Base-by-base conservation (phyloP, 306 rosid genomes). In the Geum urbanum region DNA sequence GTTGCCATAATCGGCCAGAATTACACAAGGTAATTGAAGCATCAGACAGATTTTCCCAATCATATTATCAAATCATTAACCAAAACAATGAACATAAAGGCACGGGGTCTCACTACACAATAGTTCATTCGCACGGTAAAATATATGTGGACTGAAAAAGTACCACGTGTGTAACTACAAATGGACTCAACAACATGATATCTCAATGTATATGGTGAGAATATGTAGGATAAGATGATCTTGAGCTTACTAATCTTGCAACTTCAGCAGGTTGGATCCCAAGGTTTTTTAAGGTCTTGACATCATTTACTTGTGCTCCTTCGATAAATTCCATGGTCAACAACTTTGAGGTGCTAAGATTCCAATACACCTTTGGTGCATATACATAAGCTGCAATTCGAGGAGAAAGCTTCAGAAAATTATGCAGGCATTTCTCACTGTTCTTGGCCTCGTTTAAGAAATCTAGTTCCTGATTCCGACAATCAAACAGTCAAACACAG, bases 261-360 rank as follows among this genome's bases (percentile, higher is more conserved):
- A 94, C 97, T 80, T 88, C 98, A 46, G 74, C 84, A 1, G 90
- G 96, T 61, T 50, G 85, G 59, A 94, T 52, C 53, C 95, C 97
- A 53, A 94, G 97, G 70, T 70, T 82, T 67, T 37, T 74, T 8
- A 94, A 87, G 60, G 85, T 24, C 82, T 78, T 86, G 46, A 88
- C 89, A 80, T 94, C 97, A 84, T 79, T 85, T 83, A 94, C 70
- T 67, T 88, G 81, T 57, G 84, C 95, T 62, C 98, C 97, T 49
- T 94, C 97, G 55, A 94, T 91, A 77, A 73, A 94, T 82, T 94
- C 98, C 98, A 94, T 94, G 44, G 97, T 94, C 70, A 94, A 85
- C 75, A 94, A 80, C 85, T 88, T 94, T 66, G 96, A 83, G 75
- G 97, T 84, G 69, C 97, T 90, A 53, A 94, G 74, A 67, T 66